A percentile compares a stretch with the other conserved stretches of the same genome.
Conservation (phyloP, 805 yeast genomes). For the Starmerella vaccinii region DNA sequence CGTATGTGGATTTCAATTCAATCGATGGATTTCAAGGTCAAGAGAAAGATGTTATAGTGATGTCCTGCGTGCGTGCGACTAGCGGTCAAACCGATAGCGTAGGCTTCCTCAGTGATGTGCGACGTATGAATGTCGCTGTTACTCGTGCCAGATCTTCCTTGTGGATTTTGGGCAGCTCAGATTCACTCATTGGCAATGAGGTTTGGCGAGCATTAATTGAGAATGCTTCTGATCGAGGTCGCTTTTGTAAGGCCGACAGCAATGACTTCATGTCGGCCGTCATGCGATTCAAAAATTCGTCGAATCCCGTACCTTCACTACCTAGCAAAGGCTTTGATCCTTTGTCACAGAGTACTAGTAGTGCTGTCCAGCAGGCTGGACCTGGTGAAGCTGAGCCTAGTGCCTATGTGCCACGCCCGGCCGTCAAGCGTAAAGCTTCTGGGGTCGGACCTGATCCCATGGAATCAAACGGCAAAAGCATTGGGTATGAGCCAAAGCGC, state of each 20-base stretch:
- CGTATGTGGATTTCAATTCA: constrained; percentile 77
- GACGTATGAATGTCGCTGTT: constrained; percentile 95
- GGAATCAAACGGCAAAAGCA: too few species aligned
- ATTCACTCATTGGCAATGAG: constrained; percentile 51
- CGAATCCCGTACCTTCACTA: not conserved
- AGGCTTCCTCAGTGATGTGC: constrained; percentile 80
- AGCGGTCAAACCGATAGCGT: constrained; percentile 40
- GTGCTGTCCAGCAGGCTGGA: too few species aligned
- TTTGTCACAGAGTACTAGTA: not conserved
- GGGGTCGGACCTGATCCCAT: too few species aligned
- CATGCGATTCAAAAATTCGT: not conserved
- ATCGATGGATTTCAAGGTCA: constrained; percentile 98
- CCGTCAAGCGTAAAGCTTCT: too few species aligned
- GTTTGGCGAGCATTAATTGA: constrained; percentile 64
- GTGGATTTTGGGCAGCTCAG: constrained; percentile 80
- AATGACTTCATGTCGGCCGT: constrained; percentile 6
- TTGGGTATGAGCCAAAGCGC: too few species aligned
- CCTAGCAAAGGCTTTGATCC: not conserved
- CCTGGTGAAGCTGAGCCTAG: too few species aligned
- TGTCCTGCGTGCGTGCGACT: constrained; percentile 90
- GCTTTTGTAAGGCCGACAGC: constrained; percentile 3
- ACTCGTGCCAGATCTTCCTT: constrained; percentile 87
- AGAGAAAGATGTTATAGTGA: constrained; percentile 85
- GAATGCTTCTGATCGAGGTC: constrained; percentile 49
- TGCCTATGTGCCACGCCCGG: too few species aligned